Conservation (phyloP, 2,329 filamentous ascomycete genomes). For the Pseudodiploospora longispora region DNA sequence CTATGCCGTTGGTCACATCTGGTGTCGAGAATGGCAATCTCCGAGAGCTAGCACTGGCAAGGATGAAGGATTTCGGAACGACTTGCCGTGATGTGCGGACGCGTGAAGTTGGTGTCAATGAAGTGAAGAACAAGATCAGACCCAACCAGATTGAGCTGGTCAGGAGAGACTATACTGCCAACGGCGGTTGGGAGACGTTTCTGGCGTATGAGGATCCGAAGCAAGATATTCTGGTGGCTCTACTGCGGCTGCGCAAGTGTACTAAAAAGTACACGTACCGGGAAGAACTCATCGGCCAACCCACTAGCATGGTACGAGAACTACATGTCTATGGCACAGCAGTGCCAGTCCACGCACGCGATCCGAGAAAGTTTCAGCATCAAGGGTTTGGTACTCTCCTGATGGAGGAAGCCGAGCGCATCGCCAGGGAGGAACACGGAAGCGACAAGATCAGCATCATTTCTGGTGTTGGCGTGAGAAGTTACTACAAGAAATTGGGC, state of each 20-base stretch:
- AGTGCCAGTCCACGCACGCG: conserved; percentile 92
- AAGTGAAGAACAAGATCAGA: conserved; percentile 97
- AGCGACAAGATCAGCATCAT: conserved; percentile 95
- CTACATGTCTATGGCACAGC: conserved; percentile 95
- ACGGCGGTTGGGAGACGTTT: conserved; percentile 98
- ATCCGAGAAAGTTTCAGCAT: conserved; percentile 96
- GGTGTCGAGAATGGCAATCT: conserved; percentile 97
- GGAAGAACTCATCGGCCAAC: conserved; percentile 75
- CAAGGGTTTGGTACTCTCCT: conserved; percentile 92
- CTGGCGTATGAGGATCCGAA: conserved; percentile 96
- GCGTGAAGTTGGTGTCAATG: conserved; percentile 94
- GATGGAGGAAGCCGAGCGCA: conserved; percentile 97
- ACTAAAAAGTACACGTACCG: conserved; percentile 87
- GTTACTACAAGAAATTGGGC: conserved; percentile 88
- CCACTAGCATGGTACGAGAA: conserved; percentile 86
- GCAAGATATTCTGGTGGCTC: conserved; percentile 91
- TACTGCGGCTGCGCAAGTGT: conserved; percentile 85
- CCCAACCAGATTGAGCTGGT: conserved; percentile 95
- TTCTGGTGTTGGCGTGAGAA: conserved; percentile 91
- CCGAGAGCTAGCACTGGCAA: conserved; percentile 82
- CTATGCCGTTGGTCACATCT: conserved; percentile 99
- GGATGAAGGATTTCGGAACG: conserved; percentile 99
- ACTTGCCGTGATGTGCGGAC: conserved; percentile 94
- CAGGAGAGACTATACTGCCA: conserved; percentile 86
- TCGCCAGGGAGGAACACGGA: conserved; percentile 88